A percentile compares a stretch with the other conserved stretches of the same genome.
These are phyloP conservation scores for Acrodontium crateriforme DNA, from an alignment of 2,329 filamentous ascomycete genomes.

Conservation along the genomic window DNA sequence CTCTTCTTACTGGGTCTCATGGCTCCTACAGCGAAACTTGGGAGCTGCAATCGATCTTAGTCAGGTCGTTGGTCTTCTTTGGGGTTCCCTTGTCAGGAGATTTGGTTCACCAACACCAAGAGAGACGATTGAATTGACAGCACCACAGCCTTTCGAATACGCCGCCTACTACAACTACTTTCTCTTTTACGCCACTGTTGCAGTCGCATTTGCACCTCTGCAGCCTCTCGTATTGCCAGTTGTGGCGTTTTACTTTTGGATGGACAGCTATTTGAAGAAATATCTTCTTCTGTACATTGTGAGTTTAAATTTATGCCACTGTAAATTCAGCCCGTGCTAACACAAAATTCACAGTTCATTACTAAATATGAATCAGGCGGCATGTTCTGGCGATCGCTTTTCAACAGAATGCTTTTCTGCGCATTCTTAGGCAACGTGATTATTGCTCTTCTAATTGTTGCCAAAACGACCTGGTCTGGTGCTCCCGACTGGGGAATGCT, in stretches of 20 bases:
- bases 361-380: constrained; percentile 96
- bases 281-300: constrained; percentile 80
- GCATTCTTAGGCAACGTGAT: constrained; percentile 65
- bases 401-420: constrained; percentile 84
- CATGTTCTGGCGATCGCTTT: constrained; percentile 78
- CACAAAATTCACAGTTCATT: too few relatives aligned
- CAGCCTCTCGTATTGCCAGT: constrained; percentile 81
- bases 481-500: constrained; percentile 47
- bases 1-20: constrained; percentile 88
- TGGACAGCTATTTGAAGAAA: constrained; percentile 88
- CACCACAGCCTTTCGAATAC: constrained; percentile 86
- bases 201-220: constrained; percentile 68
- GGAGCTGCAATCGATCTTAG: constrained; percentile 89
- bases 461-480: constrained; percentile 32
- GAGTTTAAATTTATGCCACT: too few relatives aligned
- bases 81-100: constrained; percentile 70
- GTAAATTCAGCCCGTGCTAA: too few relatives aligned
- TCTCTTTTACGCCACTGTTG: constrained; percentile 82
- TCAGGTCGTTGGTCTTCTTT: constrained; percentile 71
- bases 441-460: constrained; percentile 62
- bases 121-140: constrained; percentile 82
- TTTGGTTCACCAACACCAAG: constrained; percentile 80
- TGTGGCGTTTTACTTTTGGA: constrained; percentile 73
- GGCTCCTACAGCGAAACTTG: constrained; percentile 81
- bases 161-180: constrained; percentile 98